Percentiles rank a stretch among this genome's conserved stretches.
Conservation (phyloP, 495 filamentous ascomycete genomes). For the Penicillium bovifimosum region DNA sequence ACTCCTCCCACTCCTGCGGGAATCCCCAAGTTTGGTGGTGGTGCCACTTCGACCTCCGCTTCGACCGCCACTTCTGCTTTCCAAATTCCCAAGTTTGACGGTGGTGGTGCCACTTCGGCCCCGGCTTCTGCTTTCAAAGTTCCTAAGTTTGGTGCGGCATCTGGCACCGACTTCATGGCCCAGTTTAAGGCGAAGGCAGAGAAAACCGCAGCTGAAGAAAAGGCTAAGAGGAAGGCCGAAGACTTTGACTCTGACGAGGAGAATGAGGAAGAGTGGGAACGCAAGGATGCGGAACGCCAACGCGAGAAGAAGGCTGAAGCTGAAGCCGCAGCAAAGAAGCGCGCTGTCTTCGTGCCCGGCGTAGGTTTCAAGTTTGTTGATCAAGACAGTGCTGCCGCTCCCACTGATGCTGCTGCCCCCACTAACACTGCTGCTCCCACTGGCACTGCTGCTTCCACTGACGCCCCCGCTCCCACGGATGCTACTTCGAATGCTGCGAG, state of each 20-base stretch:
- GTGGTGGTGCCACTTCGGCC: neutral
- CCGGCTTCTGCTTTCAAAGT: conserved; percentile 12
- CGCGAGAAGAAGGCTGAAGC: conserved; percentile 37
- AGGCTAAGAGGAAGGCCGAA: conserved; percentile 49
- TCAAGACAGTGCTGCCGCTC: conserved; percentile 2
- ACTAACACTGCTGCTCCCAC: conserved; percentile 4
- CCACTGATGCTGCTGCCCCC: conserved; percentile 3
- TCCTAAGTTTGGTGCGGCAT: conserved; percentile 30
- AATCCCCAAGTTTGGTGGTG: neutral
- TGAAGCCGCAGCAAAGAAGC: conserved; percentile 27
- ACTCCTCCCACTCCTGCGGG: neutral
- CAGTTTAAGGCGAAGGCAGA: conserved; percentile 36
- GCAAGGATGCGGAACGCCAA: conserved; percentile 42
- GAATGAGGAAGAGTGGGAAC: conserved; percentile 46
- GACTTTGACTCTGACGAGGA: conserved; percentile 54
- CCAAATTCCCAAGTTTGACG: neutral
- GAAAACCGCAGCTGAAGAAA: conserved; percentile 33
- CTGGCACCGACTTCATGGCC: conserved; percentile 29
- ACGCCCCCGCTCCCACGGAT: neutral
- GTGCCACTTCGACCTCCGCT: neutral
- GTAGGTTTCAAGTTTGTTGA: conserved; percentile 36
- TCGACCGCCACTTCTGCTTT: neutral
- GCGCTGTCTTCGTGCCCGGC: conserved; percentile 36
- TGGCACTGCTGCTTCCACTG: neutral
- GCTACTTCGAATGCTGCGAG: too few species aligned